Percentiles rank a stretch among this genome's conserved stretches.
These are phyloP conservation scores for Monosporascus ibericus DNA, from an alignment of 2,329 filamentous ascomycete species.

Conservation along the genomic window DNA sequence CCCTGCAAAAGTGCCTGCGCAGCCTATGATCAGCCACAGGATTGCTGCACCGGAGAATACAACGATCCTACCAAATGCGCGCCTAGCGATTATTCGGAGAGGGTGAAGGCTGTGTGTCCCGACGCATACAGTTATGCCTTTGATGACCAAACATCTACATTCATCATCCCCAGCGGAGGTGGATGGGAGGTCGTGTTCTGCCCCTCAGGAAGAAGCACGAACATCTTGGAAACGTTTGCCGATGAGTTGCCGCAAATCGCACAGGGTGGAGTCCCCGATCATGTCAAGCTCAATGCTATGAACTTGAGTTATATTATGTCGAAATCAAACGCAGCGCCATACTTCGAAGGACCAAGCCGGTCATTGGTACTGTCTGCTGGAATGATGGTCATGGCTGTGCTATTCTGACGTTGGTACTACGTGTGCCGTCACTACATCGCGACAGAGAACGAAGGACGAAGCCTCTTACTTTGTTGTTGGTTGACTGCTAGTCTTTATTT, in stretches of 20 bases:
- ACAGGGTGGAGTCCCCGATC: conserved; percentile 31
- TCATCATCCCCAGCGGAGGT: conserved; percentile 59
- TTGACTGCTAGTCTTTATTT: background rate
- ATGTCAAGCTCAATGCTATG: conserved; percentile 25
- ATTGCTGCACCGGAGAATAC: conserved; percentile 72
- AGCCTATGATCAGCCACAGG: conserved; percentile 56
- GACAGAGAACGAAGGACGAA: background rate
- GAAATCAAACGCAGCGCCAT: conserved; percentile 6
- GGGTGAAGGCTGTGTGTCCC: conserved; percentile 70
- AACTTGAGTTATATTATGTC: conserved; percentile 31
- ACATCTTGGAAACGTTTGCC: conserved; percentile 49
- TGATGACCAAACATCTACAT: conserved; percentile 53
- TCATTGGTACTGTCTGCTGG: background rate
- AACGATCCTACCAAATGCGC: conserved; percentile 56
- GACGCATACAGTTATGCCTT: conserved; percentile 78
- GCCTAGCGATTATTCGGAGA: conserved; percentile 61
- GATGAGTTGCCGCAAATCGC: conserved; percentile 42
- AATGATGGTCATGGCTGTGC: background rate
- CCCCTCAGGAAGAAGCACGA: conserved; percentile 54
- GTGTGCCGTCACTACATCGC: background rate
- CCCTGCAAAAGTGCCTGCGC: conserved; percentile 75
- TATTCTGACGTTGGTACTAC: background rate
- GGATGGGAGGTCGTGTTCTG: conserved; percentile 78
- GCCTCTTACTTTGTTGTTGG: background rate
- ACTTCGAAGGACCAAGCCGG: background rate